Evolutionary conservation across 1,284 basidiomycete species (phyloP), one percentile per base, ranked within the genome.

Genomic region (Sanghuangporus baumii): DNA sequence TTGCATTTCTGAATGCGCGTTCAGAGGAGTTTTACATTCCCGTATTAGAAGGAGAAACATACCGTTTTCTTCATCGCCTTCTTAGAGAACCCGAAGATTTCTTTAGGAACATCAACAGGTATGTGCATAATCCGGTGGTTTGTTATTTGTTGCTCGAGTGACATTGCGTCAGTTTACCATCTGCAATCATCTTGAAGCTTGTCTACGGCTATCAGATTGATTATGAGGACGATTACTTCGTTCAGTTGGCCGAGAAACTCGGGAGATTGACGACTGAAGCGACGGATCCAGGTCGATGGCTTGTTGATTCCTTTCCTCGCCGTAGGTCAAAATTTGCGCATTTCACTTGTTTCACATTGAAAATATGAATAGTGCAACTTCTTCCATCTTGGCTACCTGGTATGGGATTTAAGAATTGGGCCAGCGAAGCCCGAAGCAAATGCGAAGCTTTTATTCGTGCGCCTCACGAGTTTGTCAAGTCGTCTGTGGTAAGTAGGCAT

Each of bases 361-460:
- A 55, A 9, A 3, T 58, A 23, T 41, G 31, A 60, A 46, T 31
- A 57, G 60, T 56, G 9, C 56, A 47, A 46, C 36, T 46, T 37
- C 18, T 61, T 20, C 59, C 59, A 12, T 40, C 59, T 6, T 60
- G 59, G 59, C 20, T 60, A 11, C 59, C 59, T 7, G 54, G 59
- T 1, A 34, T 38, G 23, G 14, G 18, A 23, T 60, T 60, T 36
- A 59, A 51, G 38, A 14, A 23, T 16, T 55, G 51, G 51, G 59
- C 86, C 0, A 75, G 74, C 54, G 71, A 74, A 56, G 85, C 84
- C 79, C 74, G 76, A 18, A 70, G 70, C 82, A 79, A 0, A 74
- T 43, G 38, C 16, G 50, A 54, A 26, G 48, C 34, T 38, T 52
- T 55, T 36, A 55, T 23, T 9, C 50, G 41, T 14, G 50, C 51